phyloP scores from a whole-genome alignment of 2,329 filamentous ascomycete species.

The Aspergillus nomiae region DNA sequence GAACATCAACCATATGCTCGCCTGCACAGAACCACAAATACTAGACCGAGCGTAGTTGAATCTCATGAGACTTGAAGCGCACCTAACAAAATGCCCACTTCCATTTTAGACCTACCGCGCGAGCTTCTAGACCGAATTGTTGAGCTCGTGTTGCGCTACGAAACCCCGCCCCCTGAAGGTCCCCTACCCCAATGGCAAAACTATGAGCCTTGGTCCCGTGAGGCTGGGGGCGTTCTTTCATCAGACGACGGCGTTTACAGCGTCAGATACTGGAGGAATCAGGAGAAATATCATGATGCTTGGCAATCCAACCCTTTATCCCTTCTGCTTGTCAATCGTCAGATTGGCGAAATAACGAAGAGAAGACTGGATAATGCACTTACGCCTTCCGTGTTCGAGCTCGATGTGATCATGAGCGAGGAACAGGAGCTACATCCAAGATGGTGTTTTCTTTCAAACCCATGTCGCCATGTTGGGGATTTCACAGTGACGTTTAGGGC shows the following conservation, averaged over 20 bases:
- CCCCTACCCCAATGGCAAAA: neutral
- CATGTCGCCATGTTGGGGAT: neutral
- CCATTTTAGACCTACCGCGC: neutral
- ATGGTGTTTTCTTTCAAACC: neutral
- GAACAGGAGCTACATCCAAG: constrained; percentile 4
- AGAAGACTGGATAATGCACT: neutral
- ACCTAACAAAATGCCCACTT: neutral
- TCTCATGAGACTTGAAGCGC: neutral
- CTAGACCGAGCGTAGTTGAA: neutral
- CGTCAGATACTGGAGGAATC: neutral
- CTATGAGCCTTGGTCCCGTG: neutral
- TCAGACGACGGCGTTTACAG: neutral
- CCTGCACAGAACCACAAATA: neutral
- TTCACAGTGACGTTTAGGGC: neutral
- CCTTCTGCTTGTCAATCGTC: constrained; percentile 1
- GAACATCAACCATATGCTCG: neutral
- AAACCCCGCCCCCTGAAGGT: neutral
- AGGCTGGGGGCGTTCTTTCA: neutral
- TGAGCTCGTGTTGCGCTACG: neutral
- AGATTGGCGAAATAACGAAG: neutral
- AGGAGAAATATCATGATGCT: neutral
- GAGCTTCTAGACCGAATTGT: constrained; percentile 8
- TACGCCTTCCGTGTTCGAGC: neutral
- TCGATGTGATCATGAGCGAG: neutral
- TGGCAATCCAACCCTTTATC: neutral